Conservation (phyloP, 2,329 filamentous ascomycete species). For the Colletotrichum orchidophilum region DNA sequence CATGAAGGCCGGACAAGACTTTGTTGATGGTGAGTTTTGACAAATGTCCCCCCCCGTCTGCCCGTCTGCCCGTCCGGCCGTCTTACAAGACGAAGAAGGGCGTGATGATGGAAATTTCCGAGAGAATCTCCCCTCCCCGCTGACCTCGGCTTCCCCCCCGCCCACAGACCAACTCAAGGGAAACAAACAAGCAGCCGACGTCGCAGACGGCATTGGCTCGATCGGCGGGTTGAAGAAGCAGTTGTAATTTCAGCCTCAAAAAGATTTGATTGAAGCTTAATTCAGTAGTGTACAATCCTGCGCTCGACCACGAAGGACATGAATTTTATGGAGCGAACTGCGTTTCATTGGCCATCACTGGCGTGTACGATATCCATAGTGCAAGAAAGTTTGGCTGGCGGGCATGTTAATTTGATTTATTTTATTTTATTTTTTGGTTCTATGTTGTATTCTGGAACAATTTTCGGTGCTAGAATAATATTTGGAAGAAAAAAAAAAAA, state of each 20-base stretch:
- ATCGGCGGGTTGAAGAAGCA: slow-evolving; percentile 44
- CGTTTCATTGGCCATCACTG: background rate
- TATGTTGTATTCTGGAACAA: slow-evolving; percentile 16
- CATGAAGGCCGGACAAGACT: slow-evolving; percentile 49
- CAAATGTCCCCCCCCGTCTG: background rate
- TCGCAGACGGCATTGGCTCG: slow-evolving; percentile 41
- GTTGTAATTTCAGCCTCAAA: slow-evolving; percentile 12
- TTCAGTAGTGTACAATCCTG: background rate
- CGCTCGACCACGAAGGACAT: background rate
- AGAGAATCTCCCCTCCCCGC: too few relatives aligned
- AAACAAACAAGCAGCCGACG: slow-evolving; percentile 45
- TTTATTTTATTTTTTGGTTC: background rate
- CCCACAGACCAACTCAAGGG: slow-evolving; percentile 46
- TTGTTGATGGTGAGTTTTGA: slow-evolving; percentile 43
- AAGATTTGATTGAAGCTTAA: background rate
- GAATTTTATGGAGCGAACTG: background rate
- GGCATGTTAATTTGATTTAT: background rate
- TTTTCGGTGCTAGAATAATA: slow-evolving; percentile 12
- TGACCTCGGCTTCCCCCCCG: background rate
- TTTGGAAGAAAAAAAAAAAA: background rate
- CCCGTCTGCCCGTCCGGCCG: background rate
- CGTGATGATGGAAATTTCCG: background rate
- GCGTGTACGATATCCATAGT: background rate
- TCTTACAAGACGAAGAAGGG: background rate
- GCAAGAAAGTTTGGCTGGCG: background rate